These are phyloP conservation scores for Aspergillus steynii DNA, from an alignment of 495 filamentous ascomycete genomes.

Conservation along the genomic window DNA sequence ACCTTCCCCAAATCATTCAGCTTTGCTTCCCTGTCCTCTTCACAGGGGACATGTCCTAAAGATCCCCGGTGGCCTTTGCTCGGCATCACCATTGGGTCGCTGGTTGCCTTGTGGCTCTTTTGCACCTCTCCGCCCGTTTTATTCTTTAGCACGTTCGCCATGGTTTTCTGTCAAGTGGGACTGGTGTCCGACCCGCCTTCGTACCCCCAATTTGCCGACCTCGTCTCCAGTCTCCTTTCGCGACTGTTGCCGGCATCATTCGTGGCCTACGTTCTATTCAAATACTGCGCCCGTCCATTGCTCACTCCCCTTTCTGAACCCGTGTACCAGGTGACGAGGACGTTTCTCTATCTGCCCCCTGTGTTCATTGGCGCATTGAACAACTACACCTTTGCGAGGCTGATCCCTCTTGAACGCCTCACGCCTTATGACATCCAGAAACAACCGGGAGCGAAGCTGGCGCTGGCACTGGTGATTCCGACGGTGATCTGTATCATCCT, in stretches of 20 bases:
- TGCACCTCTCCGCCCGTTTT: slow-evolving; percentile 66
- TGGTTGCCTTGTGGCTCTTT: slow-evolving; percentile 65
- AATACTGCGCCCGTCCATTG: slow-evolving; percentile 58
- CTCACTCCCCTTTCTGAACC: slow-evolving; percentile 59
- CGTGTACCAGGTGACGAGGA: slow-evolving; percentile 65
- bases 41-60: slow-evolving; percentile 41
- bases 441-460: slow-evolving; percentile 74
- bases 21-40: slow-evolving; percentile 52
- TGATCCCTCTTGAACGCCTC: slow-evolving; percentile 78
- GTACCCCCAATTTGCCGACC: slow-evolving; percentile 50
- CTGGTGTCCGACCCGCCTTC: slow-evolving; percentile 75
- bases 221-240: slow-evolving; percentile 70
- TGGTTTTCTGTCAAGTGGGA: slow-evolving; percentile 76
- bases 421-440: slow-evolving; percentile 72
- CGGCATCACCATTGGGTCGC: slow-evolving; percentile 69
- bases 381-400: slow-evolving; percentile 77
- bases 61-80: slow-evolving; percentile 76
- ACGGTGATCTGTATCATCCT: slow-evolving; percentile 58
- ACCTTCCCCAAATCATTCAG: slow-evolving; percentile 75
- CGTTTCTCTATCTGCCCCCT: slow-evolving; percentile 70
- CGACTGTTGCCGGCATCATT: slow-evolving; percentile 78
- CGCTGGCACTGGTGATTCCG: slow-evolving; percentile 66
- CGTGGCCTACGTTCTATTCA: slow-evolving; percentile 71
- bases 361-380: slow-evolving; percentile 79
- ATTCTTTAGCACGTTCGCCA: slow-evolving; percentile 71